A percentile compares a stretch with the other conserved stretches of the same genome.
These are phyloP conservation scores for Boletus vermiculosoides DNA, from an alignment of 768 basidiomycete genomes.

Conservation along the genomic window DNA sequence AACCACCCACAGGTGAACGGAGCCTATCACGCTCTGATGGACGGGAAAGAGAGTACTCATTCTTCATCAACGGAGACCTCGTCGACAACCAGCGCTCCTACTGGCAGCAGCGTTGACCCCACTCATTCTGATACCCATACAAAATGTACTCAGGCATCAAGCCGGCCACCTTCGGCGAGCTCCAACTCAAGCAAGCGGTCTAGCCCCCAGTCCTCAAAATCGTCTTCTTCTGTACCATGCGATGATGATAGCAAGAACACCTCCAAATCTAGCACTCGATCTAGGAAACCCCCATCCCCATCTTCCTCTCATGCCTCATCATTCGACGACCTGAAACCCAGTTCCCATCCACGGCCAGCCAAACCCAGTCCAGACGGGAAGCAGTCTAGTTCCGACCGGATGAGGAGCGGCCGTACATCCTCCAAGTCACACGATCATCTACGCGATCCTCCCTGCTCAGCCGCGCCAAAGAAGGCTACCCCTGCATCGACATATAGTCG, in stretches of 20 bases:
- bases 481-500: slow-evolving; percentile 13
- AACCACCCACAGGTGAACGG: slow-evolving; percentile 43
- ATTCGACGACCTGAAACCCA: slow-evolving; percentile 10
- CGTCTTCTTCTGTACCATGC: slow-evolving; percentile 11
- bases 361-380: slow-evolving; percentile 14
- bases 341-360: slow-evolving; percentile 15
- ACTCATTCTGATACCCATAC: slow-evolving; percentile 21
- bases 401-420: slow-evolving; percentile 15
- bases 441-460: slow-evolving; percentile 18
- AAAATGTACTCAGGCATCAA: slow-evolving; percentile 27
- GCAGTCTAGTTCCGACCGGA: slow-evolving; percentile 19
- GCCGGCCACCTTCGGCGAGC: slow-evolving; percentile 33
- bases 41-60: slow-evolving; percentile 37
- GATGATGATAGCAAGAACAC: slow-evolving; percentile 12
- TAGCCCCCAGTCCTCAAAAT: slow-evolving; percentile 6
- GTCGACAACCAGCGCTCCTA: slow-evolving; percentile 21
- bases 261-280: slow-evolving; percentile 11
- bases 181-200: slow-evolving; percentile 28
- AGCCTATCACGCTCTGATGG: slow-evolving; percentile 55
- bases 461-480: slow-evolving; percentile 5
- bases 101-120: slow-evolving; percentile 20
- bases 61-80: slow-evolving; percentile 29
- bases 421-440: slow-evolving; percentile 26
- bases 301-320: slow-evolving; percentile 17
- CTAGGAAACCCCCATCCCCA: slow-evolving; percentile 12